These are phyloP conservation scores for Solanum pennellii DNA, from an alignment of 257 asterid genomes.

Conservation along the genomic window DNA sequence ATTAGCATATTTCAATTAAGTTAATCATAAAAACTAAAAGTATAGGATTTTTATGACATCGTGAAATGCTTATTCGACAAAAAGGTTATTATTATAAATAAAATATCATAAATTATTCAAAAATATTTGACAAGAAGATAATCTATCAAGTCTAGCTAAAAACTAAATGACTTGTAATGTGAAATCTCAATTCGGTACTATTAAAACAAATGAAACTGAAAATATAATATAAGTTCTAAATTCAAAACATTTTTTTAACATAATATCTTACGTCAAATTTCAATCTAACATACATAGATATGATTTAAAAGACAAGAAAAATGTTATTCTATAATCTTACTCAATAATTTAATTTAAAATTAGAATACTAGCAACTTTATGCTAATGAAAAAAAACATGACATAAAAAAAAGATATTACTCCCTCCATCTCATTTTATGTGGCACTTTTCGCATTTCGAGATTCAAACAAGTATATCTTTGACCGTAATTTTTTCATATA, in stretches of 20 bases:
- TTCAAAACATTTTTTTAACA: neutral
- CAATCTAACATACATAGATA: neutral
- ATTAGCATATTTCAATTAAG: neutral
- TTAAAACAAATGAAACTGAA: neutral
- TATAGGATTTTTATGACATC: neutral
- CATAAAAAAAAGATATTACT: too few species aligned
- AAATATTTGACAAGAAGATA: too few species aligned
- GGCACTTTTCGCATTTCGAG: too few species aligned
- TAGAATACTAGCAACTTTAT: too few species aligned
- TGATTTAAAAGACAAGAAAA: neutral
- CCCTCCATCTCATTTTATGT: too few species aligned
- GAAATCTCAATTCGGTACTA: neutral
- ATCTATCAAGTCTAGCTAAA: neutral
- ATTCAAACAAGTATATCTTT: too few species aligned
- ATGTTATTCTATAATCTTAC: neutral
- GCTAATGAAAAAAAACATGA: too few species aligned
- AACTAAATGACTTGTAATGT: neutral
- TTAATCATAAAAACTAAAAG: neutral
- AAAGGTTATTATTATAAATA: too few species aligned
- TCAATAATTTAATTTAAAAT: neutral
- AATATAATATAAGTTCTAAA: too few species aligned
- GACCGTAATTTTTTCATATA: too few species aligned
- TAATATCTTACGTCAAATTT: neutral
- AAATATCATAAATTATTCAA: too few species aligned
- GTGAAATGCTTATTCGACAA: neutral